Conservation (phyloP, 306 rosid genomes). For the Morella rubra region DNA sequence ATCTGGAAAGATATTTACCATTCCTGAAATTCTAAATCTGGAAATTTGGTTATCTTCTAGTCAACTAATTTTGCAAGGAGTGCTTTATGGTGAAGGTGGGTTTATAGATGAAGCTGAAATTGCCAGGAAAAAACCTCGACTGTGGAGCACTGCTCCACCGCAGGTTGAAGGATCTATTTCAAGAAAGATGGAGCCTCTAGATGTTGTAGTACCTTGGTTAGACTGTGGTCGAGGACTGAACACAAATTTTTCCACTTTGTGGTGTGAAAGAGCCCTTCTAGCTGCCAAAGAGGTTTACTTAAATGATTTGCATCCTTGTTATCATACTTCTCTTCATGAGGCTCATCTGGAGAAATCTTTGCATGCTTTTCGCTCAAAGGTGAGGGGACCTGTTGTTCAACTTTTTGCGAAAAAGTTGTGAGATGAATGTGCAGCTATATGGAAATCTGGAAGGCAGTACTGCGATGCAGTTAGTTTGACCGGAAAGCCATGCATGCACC, state of each 20-base stretch:
- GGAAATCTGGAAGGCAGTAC: slow-evolving; percentile 87
- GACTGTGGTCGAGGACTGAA: slow-evolving; percentile 71
- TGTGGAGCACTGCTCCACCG: slow-evolving; percentile 43
- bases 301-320: slow-evolving; percentile 76
- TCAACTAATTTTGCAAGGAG: slow-evolving; percentile 55
- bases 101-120: slow-evolving; percentile 69
- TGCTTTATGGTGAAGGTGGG: slow-evolving; percentile 81
- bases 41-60: slow-evolving; percentile 85
- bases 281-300: slow-evolving; percentile 81
- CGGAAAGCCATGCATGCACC: slow-evolving; percentile 88
- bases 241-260: slow-evolving; percentile 66
- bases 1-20: slow-evolving; percentile 59
- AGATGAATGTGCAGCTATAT: slow-evolving; percentile 79
- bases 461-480: slow-evolving; percentile 95
- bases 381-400: slow-evolving; percentile 75
- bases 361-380: slow-evolving; percentile 71
- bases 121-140: slow-evolving; percentile 65
- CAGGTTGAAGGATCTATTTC: slow-evolving; percentile 48
- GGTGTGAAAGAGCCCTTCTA: slow-evolving; percentile 83
- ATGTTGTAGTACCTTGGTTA: slow-evolving; percentile 77
- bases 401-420: slow-evolving; percentile 64
- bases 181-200: slow-evolving; percentile 61
- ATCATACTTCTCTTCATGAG: slow-evolving; percentile 75
- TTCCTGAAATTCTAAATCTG: slow-evolving; percentile 81
- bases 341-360: slow-evolving; percentile 69